Evolutionary conservation across 148 eudicot species (phyloP), one percentile per base, ranked within the genome.

Genomic region (Selenicereus undatus): DNA sequence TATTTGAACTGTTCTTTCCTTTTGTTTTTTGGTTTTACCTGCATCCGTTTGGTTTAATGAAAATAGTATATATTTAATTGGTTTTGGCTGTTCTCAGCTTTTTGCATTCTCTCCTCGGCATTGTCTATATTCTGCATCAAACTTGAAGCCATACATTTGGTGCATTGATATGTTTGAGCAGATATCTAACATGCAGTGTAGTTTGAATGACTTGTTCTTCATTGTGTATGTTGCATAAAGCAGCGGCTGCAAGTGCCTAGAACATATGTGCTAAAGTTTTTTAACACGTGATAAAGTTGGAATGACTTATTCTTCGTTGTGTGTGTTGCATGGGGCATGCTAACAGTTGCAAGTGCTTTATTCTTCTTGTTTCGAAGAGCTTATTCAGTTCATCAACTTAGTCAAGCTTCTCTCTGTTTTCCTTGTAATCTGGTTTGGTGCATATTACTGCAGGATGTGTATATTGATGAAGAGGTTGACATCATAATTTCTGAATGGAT

Each of bases 401-500:
- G 56, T 50, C 66, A 21, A 21, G 24, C 42, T 22, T 48, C 43
- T 68, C 42, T 35, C 45, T 56, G 58, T 52, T 12, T 42, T 81
- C 42, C 51, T 74, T 52, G 39, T 69, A 56, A 54, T 22, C n/a
- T 68, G 35, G 36, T 71, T 54, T 78, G 52, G 30, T 76, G 71
- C 51, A 62, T 81, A 56, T 74, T 76, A 35, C 69, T 88, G 85
- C 92, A 96, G 99, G 99, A 96, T 87, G 95, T 96, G 77, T 92
- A 93, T 80, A 96, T 96, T 68, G 86, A 92, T 75, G 99, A 93
- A 82, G 88, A 91, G 84, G 99, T 93, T 81, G 98, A 93, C 88
- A 97, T 96, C 72, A 96, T 96, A 77, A 87, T 96, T 80, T 96
- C 99, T 30, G 99, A 96, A 85, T 96, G 99, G 99, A 96, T 96